phyloP scores from a whole-genome alignment of 805 yeast genomes.

The Sugiyamaella lignohabitans region DNA sequence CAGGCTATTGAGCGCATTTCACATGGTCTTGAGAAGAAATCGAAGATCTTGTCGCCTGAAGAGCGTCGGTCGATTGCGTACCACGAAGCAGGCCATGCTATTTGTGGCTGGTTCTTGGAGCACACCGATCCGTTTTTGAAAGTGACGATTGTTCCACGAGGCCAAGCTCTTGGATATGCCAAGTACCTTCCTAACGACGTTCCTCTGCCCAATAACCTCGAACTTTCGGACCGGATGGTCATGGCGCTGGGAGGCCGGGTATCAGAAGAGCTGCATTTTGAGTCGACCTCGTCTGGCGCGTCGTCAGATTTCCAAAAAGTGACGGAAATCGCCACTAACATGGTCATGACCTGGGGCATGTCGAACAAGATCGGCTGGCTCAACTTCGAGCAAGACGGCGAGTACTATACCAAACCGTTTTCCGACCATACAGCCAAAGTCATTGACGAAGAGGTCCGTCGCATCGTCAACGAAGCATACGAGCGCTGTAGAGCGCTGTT shows the following conservation, averaged over 20 bases:
- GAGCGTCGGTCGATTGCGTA: constrained; percentile 90
- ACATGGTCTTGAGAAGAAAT: constrained; percentile 91
- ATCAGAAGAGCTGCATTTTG: constrained; percentile 87
- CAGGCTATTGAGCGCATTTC: constrained; percentile 95
- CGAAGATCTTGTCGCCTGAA: constrained; percentile 72
- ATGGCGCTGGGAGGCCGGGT: constrained; percentile 98
- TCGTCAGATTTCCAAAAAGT: constrained; percentile 95
- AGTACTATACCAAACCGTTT: constrained; percentile 73
- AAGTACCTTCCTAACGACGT: constrained; percentile 94
- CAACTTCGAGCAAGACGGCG: constrained; percentile 61
- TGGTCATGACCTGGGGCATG: constrained; percentile 95
- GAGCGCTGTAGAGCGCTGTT: constrained; percentile 62
- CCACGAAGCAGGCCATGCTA: constrained; percentile 99
- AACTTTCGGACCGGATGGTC: constrained; percentile 82
- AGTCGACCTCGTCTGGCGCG: constrained; percentile 93
- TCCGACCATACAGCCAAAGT: constrained; percentile 77
- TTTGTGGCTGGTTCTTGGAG: constrained; percentile 93
- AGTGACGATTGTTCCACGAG: constrained; percentile 95
- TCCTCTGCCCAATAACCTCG: constrained; percentile 67
- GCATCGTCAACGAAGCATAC: constrained; percentile 72
- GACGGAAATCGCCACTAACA: constrained; percentile 83
- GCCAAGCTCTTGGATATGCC: constrained; percentile 95
- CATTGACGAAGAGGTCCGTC: constrained; percentile 78
- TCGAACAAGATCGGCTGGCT: constrained; percentile 79
- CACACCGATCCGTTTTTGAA: constrained; percentile 90